These are phyloP conservation scores for Cyclotella baltica DNA, from an alignment of 108 stramenopile species.

Conservation along the genomic window DNA sequence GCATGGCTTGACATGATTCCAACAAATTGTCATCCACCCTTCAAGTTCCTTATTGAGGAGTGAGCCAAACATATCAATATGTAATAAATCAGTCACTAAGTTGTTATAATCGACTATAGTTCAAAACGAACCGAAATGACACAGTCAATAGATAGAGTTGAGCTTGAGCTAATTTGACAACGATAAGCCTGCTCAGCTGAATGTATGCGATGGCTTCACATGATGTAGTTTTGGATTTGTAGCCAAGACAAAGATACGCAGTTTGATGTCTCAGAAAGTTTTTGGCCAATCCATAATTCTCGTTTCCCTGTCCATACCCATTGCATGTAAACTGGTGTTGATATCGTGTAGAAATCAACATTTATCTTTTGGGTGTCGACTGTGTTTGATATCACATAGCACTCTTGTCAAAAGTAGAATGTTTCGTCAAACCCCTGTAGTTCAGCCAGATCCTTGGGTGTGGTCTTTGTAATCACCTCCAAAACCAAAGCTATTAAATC, in stretches of 20 bases:
- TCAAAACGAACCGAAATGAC: not conserved
- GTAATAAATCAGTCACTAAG: not conserved
- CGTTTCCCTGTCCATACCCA: too few species aligned
- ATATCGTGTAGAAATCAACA: too few species aligned
- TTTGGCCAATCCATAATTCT: too few species aligned
- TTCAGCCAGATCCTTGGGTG: conserved; percentile 22
- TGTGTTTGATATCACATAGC: not conserved
- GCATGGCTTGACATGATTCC: conserved; percentile 3
- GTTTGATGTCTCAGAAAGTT: not conserved
- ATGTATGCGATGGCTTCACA: not conserved
- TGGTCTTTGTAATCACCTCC: conserved; percentile 15
- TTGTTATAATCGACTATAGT: too few species aligned
- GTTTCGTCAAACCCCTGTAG: not conserved
- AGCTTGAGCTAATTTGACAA: not conserved
- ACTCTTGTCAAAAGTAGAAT: too few species aligned
- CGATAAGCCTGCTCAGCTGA: not conserved
- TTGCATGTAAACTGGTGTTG: too few species aligned
- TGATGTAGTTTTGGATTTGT: too few species aligned
- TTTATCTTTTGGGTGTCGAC: too few species aligned
- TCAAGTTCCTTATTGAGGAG: not conserved
- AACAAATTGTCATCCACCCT: not conserved
- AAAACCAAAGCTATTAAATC: conserved; percentile 21
- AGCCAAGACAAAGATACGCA: too few species aligned
- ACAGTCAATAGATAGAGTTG: not conserved
- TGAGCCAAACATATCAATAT: not conserved